A percentile compares a stretch with the other conserved stretches of the same genome.
These are phyloP conservation scores for Sporisorium graminicola DNA, from an alignment of 1,284 basidiomycete species.

Conservation along the genomic window DNA sequence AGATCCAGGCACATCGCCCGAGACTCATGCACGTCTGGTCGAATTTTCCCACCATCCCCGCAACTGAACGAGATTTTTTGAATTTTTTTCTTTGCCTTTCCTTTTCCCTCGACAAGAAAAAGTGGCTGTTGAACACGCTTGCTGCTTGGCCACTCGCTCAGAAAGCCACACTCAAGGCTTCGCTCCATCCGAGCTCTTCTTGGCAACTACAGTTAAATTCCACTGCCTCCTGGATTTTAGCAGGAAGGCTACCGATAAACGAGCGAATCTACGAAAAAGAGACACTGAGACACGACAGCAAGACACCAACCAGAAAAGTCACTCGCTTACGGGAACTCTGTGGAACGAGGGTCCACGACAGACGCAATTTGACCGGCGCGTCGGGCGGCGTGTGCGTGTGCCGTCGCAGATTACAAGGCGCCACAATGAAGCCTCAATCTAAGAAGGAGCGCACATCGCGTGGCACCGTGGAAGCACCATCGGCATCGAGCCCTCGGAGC, in stretches of 20 bases:
- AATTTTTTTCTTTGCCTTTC: too few species aligned
- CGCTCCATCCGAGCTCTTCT: not conserved
- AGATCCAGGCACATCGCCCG: slow-evolving; percentile 10
- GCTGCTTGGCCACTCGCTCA: too few species aligned
- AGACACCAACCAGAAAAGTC: not conserved
- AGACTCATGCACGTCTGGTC: slow-evolving; percentile 17
- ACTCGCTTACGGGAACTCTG: not conserved
- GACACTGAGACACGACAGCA: slow-evolving; percentile 6
- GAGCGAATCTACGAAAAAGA: too few species aligned
- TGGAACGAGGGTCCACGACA: slow-evolving; percentile 2
- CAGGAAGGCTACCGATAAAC: too few species aligned
- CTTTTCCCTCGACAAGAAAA: too few species aligned
- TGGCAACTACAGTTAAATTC: not conserved
- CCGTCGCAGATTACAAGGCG: not conserved
- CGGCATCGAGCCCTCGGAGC: slow-evolving; percentile 5
- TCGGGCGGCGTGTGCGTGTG: not conserved
- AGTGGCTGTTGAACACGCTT: too few species aligned
- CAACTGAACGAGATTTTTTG: not conserved
- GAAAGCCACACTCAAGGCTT: not conserved
- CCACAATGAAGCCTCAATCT: not conserved
- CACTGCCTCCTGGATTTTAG: too few species aligned
- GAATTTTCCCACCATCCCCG: slow-evolving; percentile 30
- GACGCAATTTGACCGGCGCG: not conserved
- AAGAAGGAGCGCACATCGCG: not conserved
- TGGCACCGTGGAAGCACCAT: not conserved